Percentiles rank a stretch among this genome's conserved stretches.
These are phyloP conservation scores for Taxawa tesnikishii DNA, from an alignment of 2,329 filamentous ascomycete species.

Conservation along the genomic window DNA sequence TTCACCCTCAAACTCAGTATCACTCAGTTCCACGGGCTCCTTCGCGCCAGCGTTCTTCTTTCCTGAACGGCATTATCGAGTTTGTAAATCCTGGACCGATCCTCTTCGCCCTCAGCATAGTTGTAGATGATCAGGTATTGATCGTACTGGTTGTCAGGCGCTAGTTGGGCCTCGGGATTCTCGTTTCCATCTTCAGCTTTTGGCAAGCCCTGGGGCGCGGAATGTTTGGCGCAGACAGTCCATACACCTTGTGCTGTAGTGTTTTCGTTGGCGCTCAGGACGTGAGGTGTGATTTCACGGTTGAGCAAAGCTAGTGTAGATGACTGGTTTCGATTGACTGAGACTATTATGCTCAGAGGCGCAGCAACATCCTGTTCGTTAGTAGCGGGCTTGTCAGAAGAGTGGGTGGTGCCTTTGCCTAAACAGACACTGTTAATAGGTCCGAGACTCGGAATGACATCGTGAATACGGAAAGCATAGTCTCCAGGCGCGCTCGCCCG, in stretches of 20 bases:
- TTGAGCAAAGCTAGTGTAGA: constrained; percentile 66
- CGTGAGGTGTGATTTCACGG: constrained; percentile 61
- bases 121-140: constrained; percentile 77
- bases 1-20: constrained; percentile 84
- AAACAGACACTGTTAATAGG: constrained; percentile 66
- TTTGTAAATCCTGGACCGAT: constrained; percentile 67
- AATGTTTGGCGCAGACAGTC: constrained; percentile 45
- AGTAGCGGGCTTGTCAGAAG: constrained; percentile 8
- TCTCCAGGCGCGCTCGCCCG: constrained; percentile 44
- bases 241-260: constrained; percentile 66
- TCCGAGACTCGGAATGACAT: constrained; percentile 63
- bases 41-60: constrained; percentile 45
- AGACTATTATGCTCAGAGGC: constrained; percentile 40
- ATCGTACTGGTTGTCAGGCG: constrained; percentile 51
- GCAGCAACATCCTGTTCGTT: constrained; percentile 1
- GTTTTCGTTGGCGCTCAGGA: constrained; percentile 58
- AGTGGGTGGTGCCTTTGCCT: constrained; percentile 40
- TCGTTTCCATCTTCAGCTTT: constrained; percentile 31
- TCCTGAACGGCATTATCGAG: constrained; percentile 45
- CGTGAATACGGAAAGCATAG: constrained; percentile 64
- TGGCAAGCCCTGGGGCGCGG: constrained; percentile 26
- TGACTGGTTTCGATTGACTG: constrained; percentile 51
- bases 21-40: constrained; percentile 42
- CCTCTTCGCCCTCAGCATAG: constrained; percentile 49
- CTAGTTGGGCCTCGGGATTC: constrained; percentile 23